Evolutionary conservation across 768 basidiomycete genomes (phyloP).

Genomic region (Leccinum subgranulosum): DNA sequence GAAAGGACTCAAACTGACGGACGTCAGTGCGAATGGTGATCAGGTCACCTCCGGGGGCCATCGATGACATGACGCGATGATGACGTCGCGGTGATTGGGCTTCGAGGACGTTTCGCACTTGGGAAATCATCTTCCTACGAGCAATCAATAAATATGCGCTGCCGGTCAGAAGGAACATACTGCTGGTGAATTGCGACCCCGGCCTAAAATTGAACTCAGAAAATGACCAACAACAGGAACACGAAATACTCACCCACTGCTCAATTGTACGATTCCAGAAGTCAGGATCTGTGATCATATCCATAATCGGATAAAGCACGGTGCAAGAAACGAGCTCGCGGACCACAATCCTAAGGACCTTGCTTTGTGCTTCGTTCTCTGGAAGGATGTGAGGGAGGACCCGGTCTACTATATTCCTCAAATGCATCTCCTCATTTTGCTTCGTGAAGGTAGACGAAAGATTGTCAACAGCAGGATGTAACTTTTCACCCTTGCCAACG

Average conservation of each 20-base stretch:
- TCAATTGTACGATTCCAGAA: slow-evolving; percentile 96
- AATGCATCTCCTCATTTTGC: slow-evolving; percentile 86
- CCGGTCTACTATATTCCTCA: slow-evolving; percentile 66
- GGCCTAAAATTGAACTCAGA: slow-evolving; percentile 38
- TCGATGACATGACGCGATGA: slow-evolving; percentile 38
- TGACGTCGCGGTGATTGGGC: slow-evolving; percentile 65
- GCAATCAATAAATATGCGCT: slow-evolving; percentile 1
- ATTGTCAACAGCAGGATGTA: slow-evolving; percentile 87
- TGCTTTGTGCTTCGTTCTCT: slow-evolving; percentile 67
- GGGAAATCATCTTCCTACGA: slow-evolving; percentile 75
- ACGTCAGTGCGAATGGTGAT: slow-evolving; percentile 81
- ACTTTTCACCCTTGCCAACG: slow-evolving; percentile 55
- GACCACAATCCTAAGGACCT: slow-evolving; percentile 65
- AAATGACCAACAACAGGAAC: neutral
- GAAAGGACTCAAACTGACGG: slow-evolving; percentile 87
- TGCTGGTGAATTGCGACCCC: slow-evolving; percentile 70
- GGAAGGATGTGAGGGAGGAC: slow-evolving; percentile 75
- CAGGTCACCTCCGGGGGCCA: slow-evolving; percentile 50
- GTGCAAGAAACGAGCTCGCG: slow-evolving; percentile 83
- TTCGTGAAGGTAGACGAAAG: slow-evolving; percentile 85
- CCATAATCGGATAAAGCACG: slow-evolving; percentile 82
- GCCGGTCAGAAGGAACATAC: slow-evolving; percentile 32
- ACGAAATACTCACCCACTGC: slow-evolving; percentile 67
- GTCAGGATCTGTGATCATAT: slow-evolving; percentile 93
- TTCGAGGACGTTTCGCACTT: slow-evolving; percentile 81